Percentiles rank a stretch among this genome's conserved stretches.
These are phyloP conservation scores for Russula virescens DNA, from an alignment of 768 basidiomycete genomes.

Conservation along the genomic window DNA sequence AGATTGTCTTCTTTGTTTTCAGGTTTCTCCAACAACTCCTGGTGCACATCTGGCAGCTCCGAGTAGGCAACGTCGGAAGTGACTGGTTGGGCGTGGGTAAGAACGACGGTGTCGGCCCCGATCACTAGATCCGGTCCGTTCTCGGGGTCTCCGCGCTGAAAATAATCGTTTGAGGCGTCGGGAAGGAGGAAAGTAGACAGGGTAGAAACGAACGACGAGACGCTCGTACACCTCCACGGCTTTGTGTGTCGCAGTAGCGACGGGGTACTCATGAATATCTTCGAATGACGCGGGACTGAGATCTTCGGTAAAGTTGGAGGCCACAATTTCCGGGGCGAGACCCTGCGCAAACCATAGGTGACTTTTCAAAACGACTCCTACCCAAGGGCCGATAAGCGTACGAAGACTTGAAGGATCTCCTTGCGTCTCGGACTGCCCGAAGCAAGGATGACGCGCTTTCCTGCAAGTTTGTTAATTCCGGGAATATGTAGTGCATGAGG, in stretches of 20 bases:
- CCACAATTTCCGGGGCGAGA: slow-evolving; percentile 61
- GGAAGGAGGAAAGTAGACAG: not conserved
- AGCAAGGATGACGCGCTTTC: slow-evolving; percentile 78
- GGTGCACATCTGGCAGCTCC: slow-evolving; percentile 44
- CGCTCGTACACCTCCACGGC: slow-evolving; percentile 83
- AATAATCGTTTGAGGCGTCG: not conserved
- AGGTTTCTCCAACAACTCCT: slow-evolving; percentile 91
- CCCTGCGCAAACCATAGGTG: slow-evolving; percentile 37
- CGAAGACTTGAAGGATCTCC: slow-evolving; percentile 75
- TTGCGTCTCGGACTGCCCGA: slow-evolving; percentile 81
- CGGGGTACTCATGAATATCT: slow-evolving; percentile 67
- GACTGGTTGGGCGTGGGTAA: slow-evolving; percentile 64
- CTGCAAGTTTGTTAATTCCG: slow-evolving; percentile 57
- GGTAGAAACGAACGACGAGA: slow-evolving; percentile 49
- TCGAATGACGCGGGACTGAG: slow-evolving; percentile 61
- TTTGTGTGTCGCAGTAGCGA: slow-evolving; percentile 71
- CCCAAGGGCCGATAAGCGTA: slow-evolving; percentile 36
- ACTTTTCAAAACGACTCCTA: not conserved
- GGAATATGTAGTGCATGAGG: slow-evolving; percentile 59
- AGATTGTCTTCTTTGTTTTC: slow-evolving; percentile 69
- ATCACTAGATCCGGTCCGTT: slow-evolving; percentile 79
- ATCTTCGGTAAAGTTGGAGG: slow-evolving; percentile 78
- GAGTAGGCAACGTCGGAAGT: slow-evolving; percentile 53
- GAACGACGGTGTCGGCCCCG: slow-evolving; percentile 91
- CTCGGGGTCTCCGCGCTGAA: slow-evolving; percentile 49